A percentile compares a stretch with the other conserved stretches of the same genome.
Conservation (phyloP, 2,329 filamentous ascomycete genomes). For the Talaromyces atroroseus region DNA sequence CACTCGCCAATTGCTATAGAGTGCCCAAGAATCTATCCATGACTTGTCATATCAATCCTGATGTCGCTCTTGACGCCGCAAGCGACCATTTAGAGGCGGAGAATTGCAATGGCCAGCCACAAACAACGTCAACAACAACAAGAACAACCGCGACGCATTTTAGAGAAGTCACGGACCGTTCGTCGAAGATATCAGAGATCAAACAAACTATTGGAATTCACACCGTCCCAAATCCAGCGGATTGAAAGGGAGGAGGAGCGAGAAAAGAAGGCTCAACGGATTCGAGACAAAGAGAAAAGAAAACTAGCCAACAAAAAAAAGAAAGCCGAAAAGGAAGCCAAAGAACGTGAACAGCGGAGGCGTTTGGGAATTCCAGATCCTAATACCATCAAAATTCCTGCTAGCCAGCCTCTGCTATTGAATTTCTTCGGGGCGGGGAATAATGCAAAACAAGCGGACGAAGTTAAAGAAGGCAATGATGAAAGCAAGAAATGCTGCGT, state of each 20-base stretch:
- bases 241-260: conserved; percentile 40
- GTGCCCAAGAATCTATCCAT: conserved; percentile 6
- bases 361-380: conserved; percentile 29
- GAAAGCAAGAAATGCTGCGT: neutral
- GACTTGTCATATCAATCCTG: conserved; percentile 2
- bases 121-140: neutral
- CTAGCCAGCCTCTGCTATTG: conserved; percentile 31
- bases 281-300: conserved; percentile 31
- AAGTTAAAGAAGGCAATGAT: neutral
- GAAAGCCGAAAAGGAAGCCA: conserved; percentile 30
- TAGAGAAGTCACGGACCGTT: conserved; percentile 36
- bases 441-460: conserved; percentile 10
- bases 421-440: conserved; percentile 24
- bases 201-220: conserved; percentile 32
- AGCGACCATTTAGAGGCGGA: neutral
- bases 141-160: conserved; percentile 23
- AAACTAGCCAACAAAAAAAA: conserved; percentile 31
- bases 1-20: neutral
- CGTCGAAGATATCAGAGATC: conserved; percentile 35
- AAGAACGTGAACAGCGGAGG: conserved; percentile 29
- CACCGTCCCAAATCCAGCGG: conserved; percentile 29
- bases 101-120: conserved; percentile 24
- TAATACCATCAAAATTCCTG: conserved; percentile 23
- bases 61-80: conserved; percentile 11
- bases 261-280: conserved; percentile 34